phyloP scores from a whole-genome alignment of 2,329 filamentous ascomycete genomes.

The Penicillium paneum region DNA sequence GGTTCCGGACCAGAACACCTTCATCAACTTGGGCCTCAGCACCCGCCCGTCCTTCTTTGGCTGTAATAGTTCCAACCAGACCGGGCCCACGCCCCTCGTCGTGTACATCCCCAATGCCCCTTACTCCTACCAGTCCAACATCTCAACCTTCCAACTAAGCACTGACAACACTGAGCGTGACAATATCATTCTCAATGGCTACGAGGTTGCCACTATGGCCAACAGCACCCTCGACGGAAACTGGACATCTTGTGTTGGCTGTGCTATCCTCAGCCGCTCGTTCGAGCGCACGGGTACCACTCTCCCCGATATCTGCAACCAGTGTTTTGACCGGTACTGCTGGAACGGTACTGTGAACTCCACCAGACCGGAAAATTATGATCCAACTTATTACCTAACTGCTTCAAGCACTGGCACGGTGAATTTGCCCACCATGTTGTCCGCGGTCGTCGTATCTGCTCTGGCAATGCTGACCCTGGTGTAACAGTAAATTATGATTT shows the following conservation, averaged over 20 bases:
- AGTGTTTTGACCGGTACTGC: conserved; percentile 81
- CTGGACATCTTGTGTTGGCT: conserved; percentile 84
- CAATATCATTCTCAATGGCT: conserved; percentile 81
- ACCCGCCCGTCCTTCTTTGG: conserved; percentile 75
- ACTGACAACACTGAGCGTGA: conserved; percentile 68
- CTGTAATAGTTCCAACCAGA: conserved; percentile 65
- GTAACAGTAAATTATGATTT: neutral
- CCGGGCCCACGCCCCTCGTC: conserved; percentile 60
- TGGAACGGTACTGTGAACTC: conserved; percentile 74
- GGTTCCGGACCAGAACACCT: conserved; percentile 71
- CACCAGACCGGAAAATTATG: conserved; percentile 40
- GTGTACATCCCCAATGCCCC: conserved; percentile 88
- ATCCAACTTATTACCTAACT: conserved; percentile 33
- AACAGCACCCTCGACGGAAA: conserved; percentile 70
- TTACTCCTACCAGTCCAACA: conserved; percentile 73
- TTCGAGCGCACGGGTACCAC: conserved; percentile 66
- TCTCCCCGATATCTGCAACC: conserved; percentile 67
- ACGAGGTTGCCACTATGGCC: conserved; percentile 75
- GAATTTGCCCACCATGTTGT: conserved; percentile 15
- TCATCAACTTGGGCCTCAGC: conserved; percentile 74
- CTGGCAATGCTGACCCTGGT: conserved; percentile 14
- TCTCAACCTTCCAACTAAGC: conserved; percentile 68
- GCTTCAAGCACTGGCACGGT: conserved; percentile 4
- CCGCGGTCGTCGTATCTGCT: conserved; percentile 7
- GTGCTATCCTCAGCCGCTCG: conserved; percentile 76